Percentiles rank a stretch among this genome's conserved stretches.
Conservation (phyloP, 1,284 basidiomycete genomes). For the Ustilago lituana region DNA sequence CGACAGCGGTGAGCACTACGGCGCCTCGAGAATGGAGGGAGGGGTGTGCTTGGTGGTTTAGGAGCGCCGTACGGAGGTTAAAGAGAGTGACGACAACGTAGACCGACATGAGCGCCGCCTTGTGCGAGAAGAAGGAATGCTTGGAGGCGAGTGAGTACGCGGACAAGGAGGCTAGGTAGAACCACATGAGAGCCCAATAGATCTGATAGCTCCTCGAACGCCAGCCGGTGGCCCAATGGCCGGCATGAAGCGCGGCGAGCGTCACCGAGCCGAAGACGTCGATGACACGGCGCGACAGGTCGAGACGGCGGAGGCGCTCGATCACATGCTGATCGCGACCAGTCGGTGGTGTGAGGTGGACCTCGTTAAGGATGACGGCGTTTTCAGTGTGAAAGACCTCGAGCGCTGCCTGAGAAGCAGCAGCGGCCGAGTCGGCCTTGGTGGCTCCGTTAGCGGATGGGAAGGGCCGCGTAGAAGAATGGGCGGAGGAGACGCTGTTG, state of each 20-base stretch:
- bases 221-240: conserved; percentile 37
- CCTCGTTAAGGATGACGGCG: conserved; percentile 64
- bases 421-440: conserved; percentile 6
- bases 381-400: conserved; percentile 64
- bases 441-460: conserved; percentile 12
- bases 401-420: conserved; percentile 44
- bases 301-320: conserved; percentile 20
- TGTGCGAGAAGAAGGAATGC: conserved; percentile 58
- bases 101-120: conserved; percentile 47
- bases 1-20: conserved; percentile 36
- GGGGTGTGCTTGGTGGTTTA: conserved; percentile 31
- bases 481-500: conserved; percentile 22
- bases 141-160: conserved; percentile 41
- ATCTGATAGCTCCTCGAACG: conserved; percentile 24
- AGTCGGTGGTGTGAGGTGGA: conserved; percentile 53
- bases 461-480: conserved; percentile 11
- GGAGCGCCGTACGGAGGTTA: conserved; percentile 57
- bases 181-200: conserved; percentile 49
- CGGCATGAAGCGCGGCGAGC: conserved; percentile 41
- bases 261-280: conserved; percentile 46
- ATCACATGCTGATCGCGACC: conserved; percentile 4
- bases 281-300: conserved; percentile 42
- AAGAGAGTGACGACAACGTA: conserved; percentile 50
- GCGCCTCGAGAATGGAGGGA: conserved; percentile 15
- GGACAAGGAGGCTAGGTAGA: conserved; percentile 53